phyloP scores from a whole-genome alignment of 2,329 filamentous ascomycete genomes.

The Neurospora crassa region DNA sequence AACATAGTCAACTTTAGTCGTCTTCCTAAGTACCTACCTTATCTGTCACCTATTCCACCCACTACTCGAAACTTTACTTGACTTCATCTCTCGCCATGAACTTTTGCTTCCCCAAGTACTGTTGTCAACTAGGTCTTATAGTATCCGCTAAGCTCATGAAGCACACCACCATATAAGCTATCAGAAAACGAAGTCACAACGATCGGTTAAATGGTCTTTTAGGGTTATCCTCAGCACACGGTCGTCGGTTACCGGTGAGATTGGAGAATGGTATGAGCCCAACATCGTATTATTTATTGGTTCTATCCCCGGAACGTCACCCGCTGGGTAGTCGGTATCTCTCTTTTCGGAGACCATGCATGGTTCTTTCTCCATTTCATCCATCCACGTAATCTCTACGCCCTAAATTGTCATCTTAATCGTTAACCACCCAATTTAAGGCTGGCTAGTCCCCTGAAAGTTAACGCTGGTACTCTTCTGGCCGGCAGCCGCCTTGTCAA shows the following conservation, averaged over 20 bases:
- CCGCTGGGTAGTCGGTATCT: background rate
- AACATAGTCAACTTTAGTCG: background rate
- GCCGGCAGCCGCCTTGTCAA: slow-evolving; percentile 26
- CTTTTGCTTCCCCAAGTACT: too few relatives aligned
- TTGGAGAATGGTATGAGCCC: background rate
- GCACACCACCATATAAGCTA: too few relatives aligned
- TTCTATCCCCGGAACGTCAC: background rate
- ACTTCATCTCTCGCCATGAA: too few relatives aligned
- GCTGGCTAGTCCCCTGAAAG: slow-evolving; percentile 22
- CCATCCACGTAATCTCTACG: background rate
- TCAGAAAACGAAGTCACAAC: background rate
- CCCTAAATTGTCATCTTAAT: background rate
- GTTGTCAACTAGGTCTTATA: too few relatives aligned
- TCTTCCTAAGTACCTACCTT: background rate
- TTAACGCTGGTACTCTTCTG: slow-evolving; percentile 26
- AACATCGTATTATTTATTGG: background rate
- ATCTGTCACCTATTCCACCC: too few relatives aligned
- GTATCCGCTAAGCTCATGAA: too few relatives aligned
- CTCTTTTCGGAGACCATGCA: background rate
- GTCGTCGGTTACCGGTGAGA: background rate
- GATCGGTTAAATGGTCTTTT: background rate
- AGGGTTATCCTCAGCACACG: background rate
- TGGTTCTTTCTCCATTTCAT: background rate
- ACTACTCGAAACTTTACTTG: too few relatives aligned
- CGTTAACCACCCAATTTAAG: background rate